A percentile compares a stretch with the other conserved stretches of the same genome.
Conservation (phyloP, 169 alveolate genomes). For the Ichthyophthirius multifiliis region DNA sequence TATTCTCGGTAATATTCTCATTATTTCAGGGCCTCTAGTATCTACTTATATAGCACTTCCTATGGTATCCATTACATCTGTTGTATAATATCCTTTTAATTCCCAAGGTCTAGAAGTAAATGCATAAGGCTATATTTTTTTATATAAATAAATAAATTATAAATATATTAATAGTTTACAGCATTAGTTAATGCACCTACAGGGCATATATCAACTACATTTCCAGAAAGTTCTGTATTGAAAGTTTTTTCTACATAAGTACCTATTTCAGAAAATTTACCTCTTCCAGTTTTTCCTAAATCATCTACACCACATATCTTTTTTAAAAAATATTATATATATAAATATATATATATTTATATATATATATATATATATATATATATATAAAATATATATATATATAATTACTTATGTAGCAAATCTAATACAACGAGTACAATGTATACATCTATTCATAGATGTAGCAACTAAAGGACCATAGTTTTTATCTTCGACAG, state of each 20-base stretch:
- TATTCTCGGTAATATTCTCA: slow-evolving; percentile 77
- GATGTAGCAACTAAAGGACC: slow-evolving; percentile 76
- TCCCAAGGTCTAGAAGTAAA: slow-evolving; percentile 83
- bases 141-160: background rate
- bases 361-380: too few species aligned
- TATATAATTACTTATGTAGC: slow-evolving; percentile 50
- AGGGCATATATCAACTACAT: slow-evolving; percentile 80
- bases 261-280: slow-evolving; percentile 68
- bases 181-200: slow-evolving; percentile 80
- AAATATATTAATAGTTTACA: background rate
- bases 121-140: slow-evolving; percentile 50
- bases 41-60: slow-evolving; percentile 66
- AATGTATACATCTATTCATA: slow-evolving; percentile 81
- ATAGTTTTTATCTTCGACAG: slow-evolving; percentile 77
- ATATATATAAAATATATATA: background rate
- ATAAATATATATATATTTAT: background rate
- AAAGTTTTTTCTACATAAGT: slow-evolving; percentile 75
- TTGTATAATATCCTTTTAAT: slow-evolving; percentile 58
- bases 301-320: slow-evolving; percentile 62
- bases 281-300: slow-evolving; percentile 79
- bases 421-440: slow-evolving; percentile 79
- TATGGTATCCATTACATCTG: slow-evolving; percentile 71
- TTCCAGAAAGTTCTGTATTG: slow-evolving; percentile 76
- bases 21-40: slow-evolving; percentile 75
- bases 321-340: background rate